phyloP scores from a whole-genome alignment of 2,329 filamentous ascomycete species.

The Trichoderma sp. region DNA sequence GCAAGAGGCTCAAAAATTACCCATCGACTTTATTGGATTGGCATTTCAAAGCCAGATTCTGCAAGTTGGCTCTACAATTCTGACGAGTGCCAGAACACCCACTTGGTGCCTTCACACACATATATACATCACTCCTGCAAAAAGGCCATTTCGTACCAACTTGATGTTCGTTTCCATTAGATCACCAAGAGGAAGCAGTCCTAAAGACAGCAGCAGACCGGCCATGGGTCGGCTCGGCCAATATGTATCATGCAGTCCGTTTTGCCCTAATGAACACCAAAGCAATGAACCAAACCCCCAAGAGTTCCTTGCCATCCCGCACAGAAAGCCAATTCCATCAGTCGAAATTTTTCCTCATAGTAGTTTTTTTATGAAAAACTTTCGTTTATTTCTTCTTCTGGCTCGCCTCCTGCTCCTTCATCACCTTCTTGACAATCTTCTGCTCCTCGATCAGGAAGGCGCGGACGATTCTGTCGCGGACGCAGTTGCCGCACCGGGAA shows the following conservation, averaged over 20 bases:
- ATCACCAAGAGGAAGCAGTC: slow-evolving; percentile 49
- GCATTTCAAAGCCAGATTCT: not conserved
- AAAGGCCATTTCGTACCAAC: slow-evolving; percentile 31
- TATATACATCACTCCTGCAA: not conserved
- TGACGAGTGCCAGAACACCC: not conserved
- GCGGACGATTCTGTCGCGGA: slow-evolving; percentile 95
- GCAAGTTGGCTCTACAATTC: not conserved
- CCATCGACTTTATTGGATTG: not conserved
- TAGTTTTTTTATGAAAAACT: not conserved
- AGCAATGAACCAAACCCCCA: slow-evolving; percentile 51
- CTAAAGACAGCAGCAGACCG: slow-evolving; percentile 49
- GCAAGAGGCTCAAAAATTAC: too few relatives aligned
- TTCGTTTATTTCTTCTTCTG: slow-evolving; percentile 67
- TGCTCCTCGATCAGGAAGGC: slow-evolving; percentile 99
- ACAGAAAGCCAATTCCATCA: slow-evolving; percentile 37
- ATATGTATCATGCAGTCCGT: slow-evolving; percentile 52
- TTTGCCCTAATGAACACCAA: slow-evolving; percentile 55
- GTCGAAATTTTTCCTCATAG: slow-evolving; percentile 25
- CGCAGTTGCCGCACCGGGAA: slow-evolving; percentile 97
- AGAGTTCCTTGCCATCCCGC: slow-evolving; percentile 40
- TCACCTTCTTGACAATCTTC: slow-evolving; percentile 99
- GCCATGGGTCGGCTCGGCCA: slow-evolving; percentile 38
- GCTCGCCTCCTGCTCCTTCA: slow-evolving; percentile 91
- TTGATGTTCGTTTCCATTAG: slow-evolving; percentile 46
- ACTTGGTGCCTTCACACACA: not conserved